Evolutionary conservation across 768 basidiomycete genomes (phyloP), one percentile per base, ranked within the genome.

Genomic region (Boletus subcaerulescens): DNA sequence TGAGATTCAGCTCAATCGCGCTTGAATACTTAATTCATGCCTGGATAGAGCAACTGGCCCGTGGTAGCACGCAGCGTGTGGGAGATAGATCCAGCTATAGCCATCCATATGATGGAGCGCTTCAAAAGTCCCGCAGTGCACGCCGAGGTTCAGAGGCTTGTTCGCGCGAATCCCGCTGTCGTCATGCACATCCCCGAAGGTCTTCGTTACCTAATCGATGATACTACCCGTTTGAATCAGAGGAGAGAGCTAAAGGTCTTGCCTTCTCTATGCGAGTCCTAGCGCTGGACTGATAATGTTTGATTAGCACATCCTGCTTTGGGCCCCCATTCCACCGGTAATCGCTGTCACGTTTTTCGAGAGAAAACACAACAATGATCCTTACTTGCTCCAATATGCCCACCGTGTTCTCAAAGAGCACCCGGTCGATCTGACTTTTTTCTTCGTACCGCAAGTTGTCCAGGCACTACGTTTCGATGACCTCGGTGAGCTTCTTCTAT

Each of bases 401-500:
- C 93, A 98, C 73, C 82, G 95, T 41, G 94, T 95, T 1, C 74
- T 99, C 41, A 93, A 93, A 67, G 91, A 96, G 68, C 94, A 98
- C 66, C 91, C 94, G 0, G 92, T 98, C 11, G 87, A 92, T 14
- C 67, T 98, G 48, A 96, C 96, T 0, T 99, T 99, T 80, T 99
- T 98, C 77, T 99, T 96, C 66, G 94, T 99, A 32, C 97, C 97
- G 1, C 97, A 99, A 78, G 87, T 98, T 18, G 97, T 98, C 2
- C 97, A 99, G 66, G 94, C 94, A 5, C 78, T 99, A 15, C 89
- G 97, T 11, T 84, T 89, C 49, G 97, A 99, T 64, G 83, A 87
- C 13, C 77, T 92, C 6, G 94, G 95, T 93, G 65, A 51, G 80
- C 59, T 15, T 35, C 11, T 50, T 29, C 26, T 11, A 24, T 47